A percentile compares a stretch with the other conserved stretches of the same genome.
Conservation (phyloP, 768 basidiomycete species). For the Phaffia australis region DNA sequence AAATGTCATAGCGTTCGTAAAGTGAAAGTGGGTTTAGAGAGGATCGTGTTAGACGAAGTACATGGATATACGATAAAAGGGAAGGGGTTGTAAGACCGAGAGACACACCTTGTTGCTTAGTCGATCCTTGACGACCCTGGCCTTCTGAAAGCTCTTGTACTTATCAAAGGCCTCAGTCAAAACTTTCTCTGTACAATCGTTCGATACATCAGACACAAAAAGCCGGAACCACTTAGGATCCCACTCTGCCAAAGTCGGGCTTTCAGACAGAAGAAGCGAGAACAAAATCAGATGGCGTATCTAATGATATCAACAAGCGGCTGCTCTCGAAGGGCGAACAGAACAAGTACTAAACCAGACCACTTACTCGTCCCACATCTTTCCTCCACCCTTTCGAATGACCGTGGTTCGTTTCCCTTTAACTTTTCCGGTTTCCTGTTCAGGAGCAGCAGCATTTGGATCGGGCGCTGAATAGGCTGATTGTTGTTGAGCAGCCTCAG, state of each 20-base stretch:
- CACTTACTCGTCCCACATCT: slow-evolving; percentile 78
- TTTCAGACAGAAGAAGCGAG: neutral
- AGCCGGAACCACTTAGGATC: slow-evolving; percentile 95
- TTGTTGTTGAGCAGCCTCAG: slow-evolving; percentile 13
- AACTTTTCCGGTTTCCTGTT: slow-evolving; percentile 59
- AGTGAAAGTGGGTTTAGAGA: neutral
- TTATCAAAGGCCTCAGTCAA: slow-evolving; percentile 85
- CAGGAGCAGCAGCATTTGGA: neutral
- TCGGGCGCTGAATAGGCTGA: neutral
- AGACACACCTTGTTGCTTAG: slow-evolving; percentile 72
- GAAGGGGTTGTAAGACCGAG: neutral
- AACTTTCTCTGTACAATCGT: slow-evolving; percentile 94
- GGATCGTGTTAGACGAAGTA: neutral
- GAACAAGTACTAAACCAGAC: neutral
- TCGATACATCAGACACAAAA: slow-evolving; percentile 95
- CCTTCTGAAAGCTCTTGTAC: slow-evolving; percentile 87
- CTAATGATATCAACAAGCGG: neutral
- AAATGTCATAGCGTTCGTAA: neutral
- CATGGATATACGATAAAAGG: neutral
- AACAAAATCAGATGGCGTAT: neutral
- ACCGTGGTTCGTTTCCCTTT: slow-evolving; percentile 79
- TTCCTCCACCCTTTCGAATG: slow-evolving; percentile 85
- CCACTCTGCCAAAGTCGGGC: slow-evolving; percentile 88
- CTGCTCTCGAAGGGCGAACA: neutral
- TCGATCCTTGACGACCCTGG: slow-evolving; percentile 86